These are phyloP conservation scores for Gracilaria vermiculophylla DNA, from an alignment of 23 red algal species.

Conservation along the genomic window DNA sequence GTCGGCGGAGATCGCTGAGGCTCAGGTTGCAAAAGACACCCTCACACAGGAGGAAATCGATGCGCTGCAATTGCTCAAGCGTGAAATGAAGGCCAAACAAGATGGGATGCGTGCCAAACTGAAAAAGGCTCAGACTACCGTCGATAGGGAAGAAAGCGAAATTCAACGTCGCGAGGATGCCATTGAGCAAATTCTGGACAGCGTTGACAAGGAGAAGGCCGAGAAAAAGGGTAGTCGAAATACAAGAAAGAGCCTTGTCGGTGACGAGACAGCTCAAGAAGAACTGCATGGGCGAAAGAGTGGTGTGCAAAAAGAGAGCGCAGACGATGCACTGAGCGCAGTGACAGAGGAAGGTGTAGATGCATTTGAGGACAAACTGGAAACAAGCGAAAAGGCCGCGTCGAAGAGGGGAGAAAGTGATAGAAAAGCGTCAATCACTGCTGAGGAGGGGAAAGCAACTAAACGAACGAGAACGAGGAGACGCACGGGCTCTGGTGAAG, in stretches of 20 bases:
- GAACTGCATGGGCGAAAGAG: background rate
- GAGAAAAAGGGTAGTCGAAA: background rate
- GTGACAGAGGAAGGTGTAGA: background rate
- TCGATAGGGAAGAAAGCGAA: background rate
- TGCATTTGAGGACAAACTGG: background rate
- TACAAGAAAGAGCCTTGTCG: background rate
- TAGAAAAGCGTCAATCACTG: background rate
- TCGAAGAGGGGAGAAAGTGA: background rate
- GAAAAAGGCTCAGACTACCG: conserved; percentile 28
- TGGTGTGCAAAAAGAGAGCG: background rate
- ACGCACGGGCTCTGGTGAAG: background rate
- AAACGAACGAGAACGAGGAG: background rate
- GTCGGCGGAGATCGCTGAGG: conserved; percentile 34
- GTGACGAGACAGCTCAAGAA: background rate
- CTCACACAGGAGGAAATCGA: background rate
- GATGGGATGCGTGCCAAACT: background rate
- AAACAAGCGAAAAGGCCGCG: background rate
- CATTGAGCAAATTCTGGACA: conserved; percentile 6
- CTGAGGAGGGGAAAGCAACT: background rate
- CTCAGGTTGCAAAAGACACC: background rate
- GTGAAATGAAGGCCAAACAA: conserved; percentile 17
- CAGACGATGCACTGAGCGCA: background rate
- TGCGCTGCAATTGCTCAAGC: background rate
- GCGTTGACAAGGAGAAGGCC: background rate
- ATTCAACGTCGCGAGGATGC: conserved; percentile 8